Evolutionary conservation across 768 basidiomycete genomes (phyloP).

Genomic region (Tricholoma matsutake): DNA sequence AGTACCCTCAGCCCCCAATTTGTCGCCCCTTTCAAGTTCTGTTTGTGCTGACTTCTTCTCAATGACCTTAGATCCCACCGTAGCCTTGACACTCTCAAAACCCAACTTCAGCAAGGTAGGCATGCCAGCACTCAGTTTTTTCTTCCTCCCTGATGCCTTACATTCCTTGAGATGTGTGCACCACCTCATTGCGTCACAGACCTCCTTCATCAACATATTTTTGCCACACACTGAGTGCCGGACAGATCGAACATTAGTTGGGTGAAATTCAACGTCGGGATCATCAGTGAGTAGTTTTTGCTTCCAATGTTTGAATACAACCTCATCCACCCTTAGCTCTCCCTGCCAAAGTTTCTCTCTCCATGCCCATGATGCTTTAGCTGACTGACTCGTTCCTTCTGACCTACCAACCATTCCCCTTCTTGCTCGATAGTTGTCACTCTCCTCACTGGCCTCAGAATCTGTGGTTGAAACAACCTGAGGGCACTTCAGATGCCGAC

Average conservation of each 20-base stretch:
- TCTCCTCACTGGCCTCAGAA: not conserved
- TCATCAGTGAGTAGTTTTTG: not conserved
- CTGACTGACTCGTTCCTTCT: not conserved
- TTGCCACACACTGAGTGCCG: not conserved
- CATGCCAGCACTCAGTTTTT: not conserved
- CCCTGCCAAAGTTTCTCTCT: not conserved
- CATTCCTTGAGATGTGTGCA: not conserved
- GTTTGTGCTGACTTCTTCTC: too few relatives aligned
- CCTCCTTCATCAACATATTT: not conserved
- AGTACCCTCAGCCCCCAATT: too few relatives aligned
- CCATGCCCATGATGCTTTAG: not conserved
- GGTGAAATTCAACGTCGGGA: too few relatives aligned
- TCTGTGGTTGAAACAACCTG: not conserved
- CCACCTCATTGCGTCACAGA: not conserved
- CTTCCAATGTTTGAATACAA: not conserved
- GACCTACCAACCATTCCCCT: not conserved
- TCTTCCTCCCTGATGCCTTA: not conserved
- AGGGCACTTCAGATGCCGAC: not conserved
- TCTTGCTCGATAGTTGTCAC: not conserved
- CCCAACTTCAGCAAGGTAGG: not conserved
- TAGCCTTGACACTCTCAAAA: not conserved
- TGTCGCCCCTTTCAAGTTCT: too few relatives aligned
- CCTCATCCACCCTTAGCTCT: not conserved
- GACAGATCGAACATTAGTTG: conserved; percentile 4
- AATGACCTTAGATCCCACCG: not conserved